These are phyloP conservation scores for Zygoascus ofunaensis DNA, from an alignment of 805 yeast genomes.

Conservation along the genomic window DNA sequence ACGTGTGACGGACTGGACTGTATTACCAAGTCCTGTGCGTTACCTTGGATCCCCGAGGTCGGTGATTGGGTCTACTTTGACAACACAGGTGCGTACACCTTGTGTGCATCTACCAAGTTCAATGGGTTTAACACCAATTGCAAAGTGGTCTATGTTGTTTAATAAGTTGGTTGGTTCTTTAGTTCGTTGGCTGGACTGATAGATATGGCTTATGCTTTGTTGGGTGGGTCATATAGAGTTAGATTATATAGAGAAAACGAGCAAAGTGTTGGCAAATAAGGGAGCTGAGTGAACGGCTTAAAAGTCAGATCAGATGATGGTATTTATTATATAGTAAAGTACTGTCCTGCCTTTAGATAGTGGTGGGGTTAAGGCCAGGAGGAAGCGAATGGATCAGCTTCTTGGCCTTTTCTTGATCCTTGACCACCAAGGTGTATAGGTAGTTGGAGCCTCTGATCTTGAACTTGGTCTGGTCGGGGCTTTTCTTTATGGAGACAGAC, in stretches of 20 bases:
- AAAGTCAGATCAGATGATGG: too few relatives aligned
- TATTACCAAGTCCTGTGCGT: conserved; percentile 42
- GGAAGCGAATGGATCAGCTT: conserved; percentile 96
- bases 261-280: too few relatives aligned
- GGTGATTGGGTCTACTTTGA: conserved; percentile 93
- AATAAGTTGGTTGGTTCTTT: background rate
- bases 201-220: too few relatives aligned
- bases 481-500: conserved; percentile 89
- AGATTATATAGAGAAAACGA: too few relatives aligned
- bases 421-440: conserved; percentile 91
- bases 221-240: too few relatives aligned
- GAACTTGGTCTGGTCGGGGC: conserved; percentile 91
- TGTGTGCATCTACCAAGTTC: conserved; percentile 85
- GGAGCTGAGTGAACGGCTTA: too few relatives aligned
- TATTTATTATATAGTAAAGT: too few relatives aligned
- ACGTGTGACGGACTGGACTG: conserved; percentile 96
- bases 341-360: conserved; percentile 14
- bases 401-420: conserved; percentile 94
- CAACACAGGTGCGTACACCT: conserved; percentile 83
- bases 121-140: conserved; percentile 72
- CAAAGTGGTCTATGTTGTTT: conserved; percentile 50
- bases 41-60: conserved; percentile 54
- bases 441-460: conserved; percentile 74
- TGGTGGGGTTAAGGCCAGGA: conserved; percentile 41
- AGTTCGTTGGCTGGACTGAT: too few relatives aligned